phyloP scores from a whole-genome alignment of 495 filamentous ascomycete genomes.

The Penicillium fimorum region DNA sequence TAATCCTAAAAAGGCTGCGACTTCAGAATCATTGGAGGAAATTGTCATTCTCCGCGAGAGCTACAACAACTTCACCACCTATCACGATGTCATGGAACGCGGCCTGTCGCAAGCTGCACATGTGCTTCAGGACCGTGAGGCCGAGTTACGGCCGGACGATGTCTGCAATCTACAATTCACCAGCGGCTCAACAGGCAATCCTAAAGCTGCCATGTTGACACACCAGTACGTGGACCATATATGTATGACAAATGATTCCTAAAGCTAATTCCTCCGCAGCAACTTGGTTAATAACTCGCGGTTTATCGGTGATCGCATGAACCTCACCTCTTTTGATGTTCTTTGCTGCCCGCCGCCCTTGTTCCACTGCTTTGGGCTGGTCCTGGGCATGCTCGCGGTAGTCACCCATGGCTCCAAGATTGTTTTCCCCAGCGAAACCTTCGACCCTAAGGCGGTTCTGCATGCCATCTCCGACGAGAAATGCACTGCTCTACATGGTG shows the following conservation, averaged over 20 bases:
- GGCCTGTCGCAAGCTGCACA: slow-evolving; percentile 35
- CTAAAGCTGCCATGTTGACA: slow-evolving; percentile 74
- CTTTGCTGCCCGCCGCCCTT: slow-evolving; percentile 70
- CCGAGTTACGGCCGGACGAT: slow-evolving; percentile 55
- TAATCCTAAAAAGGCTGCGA: slow-evolving; percentile 32
- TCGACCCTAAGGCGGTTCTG: slow-evolving; percentile 58
- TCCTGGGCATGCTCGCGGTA: slow-evolving; percentile 64
- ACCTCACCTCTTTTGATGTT: slow-evolving; percentile 57
- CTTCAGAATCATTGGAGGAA: slow-evolving; percentile 39
- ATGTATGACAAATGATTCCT: neutral
- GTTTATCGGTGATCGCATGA: slow-evolving; percentile 69
- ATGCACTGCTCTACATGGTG: slow-evolving; percentile 70
- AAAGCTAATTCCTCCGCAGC: slow-evolving; percentile 29
- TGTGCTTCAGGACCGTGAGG: slow-evolving; percentile 43
- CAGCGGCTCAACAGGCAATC: slow-evolving; percentile 66
- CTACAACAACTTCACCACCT: slow-evolving; percentile 50
- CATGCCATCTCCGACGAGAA: slow-evolving; percentile 59
- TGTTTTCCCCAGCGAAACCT: slow-evolving; percentile 63
- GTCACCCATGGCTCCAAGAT: slow-evolving; percentile 66
- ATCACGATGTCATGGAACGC: slow-evolving; percentile 44
- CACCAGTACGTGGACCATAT: slow-evolving; percentile 51
- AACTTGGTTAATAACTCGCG: slow-evolving; percentile 69
- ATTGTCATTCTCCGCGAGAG: slow-evolving; percentile 56
- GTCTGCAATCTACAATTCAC: slow-evolving; percentile 73
- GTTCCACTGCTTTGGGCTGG: slow-evolving; percentile 74